Evolutionary conservation across 441 rosid genomes (phyloP).

Genomic region (Isatis lusitanica): DNA sequence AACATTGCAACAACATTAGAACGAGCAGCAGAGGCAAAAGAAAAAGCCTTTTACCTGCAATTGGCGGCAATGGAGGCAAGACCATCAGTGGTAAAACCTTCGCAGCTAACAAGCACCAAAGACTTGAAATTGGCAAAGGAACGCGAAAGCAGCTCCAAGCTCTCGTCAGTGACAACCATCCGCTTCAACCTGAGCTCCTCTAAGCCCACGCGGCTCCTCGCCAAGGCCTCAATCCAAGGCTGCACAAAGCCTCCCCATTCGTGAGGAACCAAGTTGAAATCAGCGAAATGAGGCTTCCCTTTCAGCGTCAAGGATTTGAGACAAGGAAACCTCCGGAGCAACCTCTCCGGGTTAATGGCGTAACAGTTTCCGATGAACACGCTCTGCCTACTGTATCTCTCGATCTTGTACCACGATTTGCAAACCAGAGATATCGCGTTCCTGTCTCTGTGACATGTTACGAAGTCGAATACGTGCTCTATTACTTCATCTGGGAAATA

Average conservation of each 20-base stretch:
- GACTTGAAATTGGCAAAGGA: conserved; percentile 72
- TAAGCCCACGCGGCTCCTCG: conserved; percentile 46
- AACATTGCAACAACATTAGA: not conserved
- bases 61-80: conserved; percentile 85
- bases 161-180: conserved; percentile 85
- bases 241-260: conserved; percentile 80
- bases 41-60: conserved; percentile 57
- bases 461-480: conserved; percentile 78
- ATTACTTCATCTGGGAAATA: conserved; percentile 91
- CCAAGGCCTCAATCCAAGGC: conserved; percentile 84
- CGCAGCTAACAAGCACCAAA: conserved; percentile 85
- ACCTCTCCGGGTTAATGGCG: conserved; percentile 63
- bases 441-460: conserved; percentile 68
- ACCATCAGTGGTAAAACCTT: conserved; percentile 88
- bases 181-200: conserved; percentile 92
- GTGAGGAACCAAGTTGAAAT: conserved; percentile 83
- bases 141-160: conserved; percentile 69
- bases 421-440: conserved; percentile 83
- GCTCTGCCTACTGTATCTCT: conserved; percentile 59
- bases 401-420: conserved; percentile 82
- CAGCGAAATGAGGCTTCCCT: conserved; percentile 98
- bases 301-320: conserved; percentile 71
- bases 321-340: conserved; percentile 66
- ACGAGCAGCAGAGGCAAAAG: not conserved
- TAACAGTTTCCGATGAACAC: conserved; percentile 89